phyloP scores from a whole-genome alignment of 2,329 filamentous ascomycete genomes.

The Madurella fahalii region DNA sequence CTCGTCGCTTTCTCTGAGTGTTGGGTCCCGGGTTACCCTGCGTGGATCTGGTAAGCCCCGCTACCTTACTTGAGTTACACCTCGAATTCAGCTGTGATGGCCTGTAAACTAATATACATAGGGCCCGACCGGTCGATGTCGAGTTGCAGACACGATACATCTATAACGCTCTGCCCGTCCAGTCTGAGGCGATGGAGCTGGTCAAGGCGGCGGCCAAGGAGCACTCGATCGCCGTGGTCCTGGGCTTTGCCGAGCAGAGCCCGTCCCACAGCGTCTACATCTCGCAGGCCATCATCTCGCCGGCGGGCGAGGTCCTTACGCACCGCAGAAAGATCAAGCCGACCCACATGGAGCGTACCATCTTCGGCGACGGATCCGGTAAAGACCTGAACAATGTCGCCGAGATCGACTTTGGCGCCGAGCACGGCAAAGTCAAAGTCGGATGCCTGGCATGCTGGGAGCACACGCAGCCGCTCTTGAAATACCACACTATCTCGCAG shows the following conservation, averaged over 20 bases:
- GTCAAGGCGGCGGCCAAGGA: slow-evolving; percentile 34
- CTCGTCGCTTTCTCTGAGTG: slow-evolving; percentile 46
- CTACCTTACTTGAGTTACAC: neutral
- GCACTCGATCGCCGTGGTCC: slow-evolving; percentile 37
- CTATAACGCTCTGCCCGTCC: slow-evolving; percentile 20
- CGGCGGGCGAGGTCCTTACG: slow-evolving; percentile 37
- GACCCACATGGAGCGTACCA: slow-evolving; percentile 49
- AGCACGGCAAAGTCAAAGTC: slow-evolving; percentile 36
- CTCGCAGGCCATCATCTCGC: slow-evolving; percentile 41
- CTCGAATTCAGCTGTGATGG: neutral
- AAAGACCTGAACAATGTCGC: slow-evolving; percentile 38
- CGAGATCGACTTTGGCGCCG: slow-evolving; percentile 34
- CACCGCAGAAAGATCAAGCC: slow-evolving; percentile 49
- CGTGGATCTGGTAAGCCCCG: slow-evolving; percentile 37
- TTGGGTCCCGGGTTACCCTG: slow-evolving; percentile 44
- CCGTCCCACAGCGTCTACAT: slow-evolving; percentile 40
- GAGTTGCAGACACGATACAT: slow-evolving; percentile 32
- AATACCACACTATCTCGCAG: slow-evolving; percentile 43
- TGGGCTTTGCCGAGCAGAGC: slow-evolving; percentile 42
- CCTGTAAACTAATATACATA: slow-evolving; percentile 14
- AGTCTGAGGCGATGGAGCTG: slow-evolving; percentile 33
- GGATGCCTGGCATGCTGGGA: slow-evolving; percentile 49
- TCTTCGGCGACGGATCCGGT: slow-evolving; percentile 45
- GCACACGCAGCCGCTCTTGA: slow-evolving; percentile 47
- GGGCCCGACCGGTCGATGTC: slow-evolving; percentile 32